phyloP scores from a whole-genome alignment of 192 early-diverging fungal genomes.

The Umbelopsis vinacea region DNA sequence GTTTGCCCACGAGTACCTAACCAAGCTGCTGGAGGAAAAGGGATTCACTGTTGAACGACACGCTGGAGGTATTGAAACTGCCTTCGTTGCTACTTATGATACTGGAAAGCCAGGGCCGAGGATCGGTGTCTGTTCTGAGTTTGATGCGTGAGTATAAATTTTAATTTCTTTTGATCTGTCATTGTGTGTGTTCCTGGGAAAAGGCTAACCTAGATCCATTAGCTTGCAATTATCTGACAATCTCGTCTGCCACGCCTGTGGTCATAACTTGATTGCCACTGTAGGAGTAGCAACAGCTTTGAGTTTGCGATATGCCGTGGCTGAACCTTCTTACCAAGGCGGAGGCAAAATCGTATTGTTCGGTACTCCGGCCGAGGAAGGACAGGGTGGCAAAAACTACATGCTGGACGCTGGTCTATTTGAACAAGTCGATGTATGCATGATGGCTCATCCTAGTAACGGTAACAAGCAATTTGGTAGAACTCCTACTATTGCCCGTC shows the following conservation, averaged over 20 bases:
- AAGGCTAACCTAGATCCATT: neutral
- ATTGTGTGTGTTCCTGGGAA: neutral
- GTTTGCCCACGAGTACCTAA: constrained; percentile 58
- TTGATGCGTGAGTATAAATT: constrained; percentile 50
- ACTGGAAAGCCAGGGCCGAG: constrained; percentile 40
- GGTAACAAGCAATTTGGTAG: constrained; percentile 32
- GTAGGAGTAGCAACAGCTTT: constrained; percentile 65
- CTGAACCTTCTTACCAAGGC: constrained; percentile 36
- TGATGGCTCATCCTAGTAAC: constrained; percentile 76
- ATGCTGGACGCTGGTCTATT: constrained; percentile 69
- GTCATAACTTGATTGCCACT: constrained; percentile 78
- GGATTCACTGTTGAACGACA: constrained; percentile 56
- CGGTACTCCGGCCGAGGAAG: constrained; percentile 76
- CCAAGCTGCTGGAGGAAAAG: constrained; percentile 54
- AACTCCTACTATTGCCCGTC: constrained; percentile 52
- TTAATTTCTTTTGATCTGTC: neutral
- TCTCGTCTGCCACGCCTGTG: constrained; percentile 61
- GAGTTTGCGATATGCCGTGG: constrained; percentile 43
- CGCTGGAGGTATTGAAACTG: constrained; percentile 57
- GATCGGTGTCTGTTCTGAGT: constrained; percentile 67
- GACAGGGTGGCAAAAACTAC: constrained; percentile 67
- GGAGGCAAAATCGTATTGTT: constrained; percentile 61
- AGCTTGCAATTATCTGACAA: constrained; percentile 40
- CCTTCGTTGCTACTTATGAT: constrained; percentile 65
- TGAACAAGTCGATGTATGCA: constrained; percentile 57